Evolutionary conservation across 345 rosid genomes (phyloP), one percentile per base, ranked within the genome.

Genomic region (Bretschneidera sinensis): DNA sequence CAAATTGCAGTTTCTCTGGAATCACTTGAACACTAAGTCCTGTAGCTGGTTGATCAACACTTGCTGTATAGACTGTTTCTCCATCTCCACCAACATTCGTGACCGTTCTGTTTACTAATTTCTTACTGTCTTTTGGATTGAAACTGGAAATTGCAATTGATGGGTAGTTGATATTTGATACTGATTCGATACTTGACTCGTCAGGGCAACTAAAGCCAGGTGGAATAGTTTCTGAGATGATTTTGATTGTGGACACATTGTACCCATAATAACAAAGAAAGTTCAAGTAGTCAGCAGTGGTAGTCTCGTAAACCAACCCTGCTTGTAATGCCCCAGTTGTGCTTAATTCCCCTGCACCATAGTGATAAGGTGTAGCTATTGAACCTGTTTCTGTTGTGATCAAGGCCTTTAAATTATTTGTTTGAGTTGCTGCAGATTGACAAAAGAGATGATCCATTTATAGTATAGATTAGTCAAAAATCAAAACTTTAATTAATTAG

Each of bases 101-200:
- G 24, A 83, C 74, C 9, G 87, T 84, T 69, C 94, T 82, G 21
- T 22, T 60, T 24, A 87, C 39, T 39, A n/a, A n/a, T 21, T 45
- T 79, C 76, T 59, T 78, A 63, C 65, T 71, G 51, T 56, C 62
- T 31, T 70, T 80, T 21, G 60, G 75, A 9, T 60, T 43, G 63
- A 87, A 69, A 34, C 68, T 73, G 22, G 80, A 76, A 54, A 87
- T 69, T 1, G 80, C 74, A n/a, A 92, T 85, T 5, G 94, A 89
- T 9, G 96, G 96, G 61, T 87, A 87, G 77, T 84, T 89, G 72
- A 87, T 78, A 34, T 79, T 77, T 34, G 87, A 78, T 55, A 84
- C 76, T 19, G 77, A 68, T 64, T 78, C 85, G 2, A 51, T 7
- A 54, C 43, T 75, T 5, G 85, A 81, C n/a, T 79, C 77, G 48